phyloP scores from a whole-genome alignment of 1,284 basidiomycete species.

The Apiotrichum gamsii region DNA sequence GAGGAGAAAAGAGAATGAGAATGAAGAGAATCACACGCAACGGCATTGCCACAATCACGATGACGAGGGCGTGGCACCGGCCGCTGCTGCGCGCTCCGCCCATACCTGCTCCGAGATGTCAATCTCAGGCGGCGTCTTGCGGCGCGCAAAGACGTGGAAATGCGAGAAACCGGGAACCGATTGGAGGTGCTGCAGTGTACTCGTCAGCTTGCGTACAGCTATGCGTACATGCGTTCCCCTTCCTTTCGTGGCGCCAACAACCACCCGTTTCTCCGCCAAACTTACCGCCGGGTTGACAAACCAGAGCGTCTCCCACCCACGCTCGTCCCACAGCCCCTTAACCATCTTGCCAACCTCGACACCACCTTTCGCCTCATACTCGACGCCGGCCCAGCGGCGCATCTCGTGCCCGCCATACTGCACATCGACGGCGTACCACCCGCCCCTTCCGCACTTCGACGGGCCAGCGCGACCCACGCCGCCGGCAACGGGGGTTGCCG shows the following conservation, averaged over 20 bases:
- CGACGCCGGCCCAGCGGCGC: conserved; percentile 31
- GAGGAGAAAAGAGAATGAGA: too few species aligned
- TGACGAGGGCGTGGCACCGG: too few species aligned
- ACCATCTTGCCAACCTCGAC: conserved; percentile 43
- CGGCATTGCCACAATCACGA: too few species aligned
- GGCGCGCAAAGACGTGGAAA: conserved; percentile 44
- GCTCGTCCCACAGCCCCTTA: conserved; percentile 38
- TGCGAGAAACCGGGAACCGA: conserved; percentile 43
- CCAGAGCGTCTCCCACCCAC: conserved; percentile 46
- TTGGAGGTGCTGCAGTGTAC: conserved; percentile 33
- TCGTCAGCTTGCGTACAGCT: not conserved
- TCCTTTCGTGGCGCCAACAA: too few species aligned
- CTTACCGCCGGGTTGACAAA: conserved; percentile 29
- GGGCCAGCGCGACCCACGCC: not conserved
- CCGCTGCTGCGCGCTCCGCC: too few species aligned
- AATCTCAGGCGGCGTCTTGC: conserved; percentile 44
- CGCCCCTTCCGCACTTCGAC: conserved; percentile 5
- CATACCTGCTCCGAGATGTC: conserved; percentile 17
- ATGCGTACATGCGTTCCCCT: too few species aligned
- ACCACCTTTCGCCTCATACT: conserved; percentile 31
- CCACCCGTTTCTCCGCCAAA: not conserved
- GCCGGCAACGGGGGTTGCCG: too few species aligned
- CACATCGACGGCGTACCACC: conserved; percentile 34
- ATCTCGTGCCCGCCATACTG: conserved; percentile 26
- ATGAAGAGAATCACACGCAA: too few species aligned